phyloP scores from a whole-genome alignment of 2,329 filamentous ascomycete species.

The Arthrobotrys sinensis region DNA sequence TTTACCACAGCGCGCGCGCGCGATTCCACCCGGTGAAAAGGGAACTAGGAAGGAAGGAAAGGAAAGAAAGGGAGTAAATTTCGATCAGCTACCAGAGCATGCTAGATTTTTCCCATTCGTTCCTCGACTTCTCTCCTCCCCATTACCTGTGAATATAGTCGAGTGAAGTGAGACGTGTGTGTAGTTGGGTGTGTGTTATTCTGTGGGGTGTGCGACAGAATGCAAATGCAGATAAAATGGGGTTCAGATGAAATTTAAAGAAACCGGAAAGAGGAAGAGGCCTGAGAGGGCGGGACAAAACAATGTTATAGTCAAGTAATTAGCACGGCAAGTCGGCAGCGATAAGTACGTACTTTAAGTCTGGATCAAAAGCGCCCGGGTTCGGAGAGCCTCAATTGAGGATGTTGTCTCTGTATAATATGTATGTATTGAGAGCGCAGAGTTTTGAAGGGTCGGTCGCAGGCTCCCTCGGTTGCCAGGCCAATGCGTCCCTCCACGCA shows the following conservation, averaged over 20 bases:
- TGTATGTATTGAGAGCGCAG: too few relatives aligned
- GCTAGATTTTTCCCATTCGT: constrained; percentile 19
- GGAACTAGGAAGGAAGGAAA: background rate
- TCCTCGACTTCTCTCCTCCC: background rate
- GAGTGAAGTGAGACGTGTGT: background rate
- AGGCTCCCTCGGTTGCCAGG: constrained; percentile 39
- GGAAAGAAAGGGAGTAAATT: background rate
- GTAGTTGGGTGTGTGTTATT: background rate
- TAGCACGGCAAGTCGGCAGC: too few relatives aligned
- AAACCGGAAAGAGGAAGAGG: background rate
- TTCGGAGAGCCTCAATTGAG: constrained; percentile 1
- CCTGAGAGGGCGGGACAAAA: background rate
- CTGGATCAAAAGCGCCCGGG: background rate
- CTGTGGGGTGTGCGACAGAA: background rate
- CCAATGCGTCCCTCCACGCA: constrained; percentile 44
- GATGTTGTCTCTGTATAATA: too few relatives aligned
- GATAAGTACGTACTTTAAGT: background rate
- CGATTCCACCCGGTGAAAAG: too few relatives aligned
- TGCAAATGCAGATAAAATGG: constrained; percentile 1
- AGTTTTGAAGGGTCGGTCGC: background rate
- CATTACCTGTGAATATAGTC: background rate
- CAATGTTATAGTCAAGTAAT: background rate
- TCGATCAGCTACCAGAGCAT: constrained; percentile 19
- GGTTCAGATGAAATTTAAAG: constrained; percentile 18
- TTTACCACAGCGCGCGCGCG: too few relatives aligned